Evolutionary conservation across 805 yeast species (phyloP).

Genomic region (Cyberlindnera amylophila): DNA sequence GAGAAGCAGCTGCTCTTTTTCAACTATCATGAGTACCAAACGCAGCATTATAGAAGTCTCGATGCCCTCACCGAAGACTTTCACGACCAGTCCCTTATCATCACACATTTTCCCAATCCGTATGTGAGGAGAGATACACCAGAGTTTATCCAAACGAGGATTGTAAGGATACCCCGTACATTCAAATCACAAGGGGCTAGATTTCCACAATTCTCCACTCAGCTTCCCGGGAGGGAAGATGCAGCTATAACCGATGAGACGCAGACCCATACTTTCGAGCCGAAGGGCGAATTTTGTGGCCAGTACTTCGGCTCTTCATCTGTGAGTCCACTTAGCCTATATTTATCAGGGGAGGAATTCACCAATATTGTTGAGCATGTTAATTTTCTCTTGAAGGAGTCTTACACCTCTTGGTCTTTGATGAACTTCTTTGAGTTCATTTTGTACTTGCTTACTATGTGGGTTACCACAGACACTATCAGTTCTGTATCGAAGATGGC

Average conservation of each 20-base stretch:
- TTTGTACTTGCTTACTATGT: constrained; percentile 37
- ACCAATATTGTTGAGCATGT: constrained; percentile 37
- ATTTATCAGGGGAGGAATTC: constrained; percentile 38
- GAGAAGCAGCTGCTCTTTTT: constrained; percentile 39
- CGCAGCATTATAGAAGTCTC: constrained; percentile 30
- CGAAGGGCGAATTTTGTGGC: constrained; percentile 37
- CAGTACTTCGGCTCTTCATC: constrained; percentile 52
- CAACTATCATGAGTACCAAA: constrained; percentile 64
- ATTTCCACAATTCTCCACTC: constrained; percentile 53
- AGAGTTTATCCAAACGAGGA: constrained; percentile 39
- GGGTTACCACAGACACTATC: constrained; percentile 38
- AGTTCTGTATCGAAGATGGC: constrained; percentile 26
- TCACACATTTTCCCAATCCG: constrained; percentile 67
- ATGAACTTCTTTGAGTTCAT: constrained; percentile 38
- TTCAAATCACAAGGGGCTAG: constrained; percentile 33
- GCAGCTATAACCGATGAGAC: constrained; percentile 45
- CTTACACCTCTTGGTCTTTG: constrained; percentile 37
- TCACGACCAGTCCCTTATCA: constrained; percentile 37
- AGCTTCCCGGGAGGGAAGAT: constrained; percentile 58
- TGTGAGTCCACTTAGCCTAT: constrained; percentile 43
- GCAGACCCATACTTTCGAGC: constrained; percentile 9
- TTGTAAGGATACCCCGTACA: constrained; percentile 62
- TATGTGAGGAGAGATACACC: constrained; percentile 35
- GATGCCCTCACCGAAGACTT: constrained; percentile 23
- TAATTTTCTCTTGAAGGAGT: constrained; percentile 39